Evolutionary conservation across 148 eudicot genomes (phyloP).

Genomic region (Heliamphora exappendiculata): DNA sequence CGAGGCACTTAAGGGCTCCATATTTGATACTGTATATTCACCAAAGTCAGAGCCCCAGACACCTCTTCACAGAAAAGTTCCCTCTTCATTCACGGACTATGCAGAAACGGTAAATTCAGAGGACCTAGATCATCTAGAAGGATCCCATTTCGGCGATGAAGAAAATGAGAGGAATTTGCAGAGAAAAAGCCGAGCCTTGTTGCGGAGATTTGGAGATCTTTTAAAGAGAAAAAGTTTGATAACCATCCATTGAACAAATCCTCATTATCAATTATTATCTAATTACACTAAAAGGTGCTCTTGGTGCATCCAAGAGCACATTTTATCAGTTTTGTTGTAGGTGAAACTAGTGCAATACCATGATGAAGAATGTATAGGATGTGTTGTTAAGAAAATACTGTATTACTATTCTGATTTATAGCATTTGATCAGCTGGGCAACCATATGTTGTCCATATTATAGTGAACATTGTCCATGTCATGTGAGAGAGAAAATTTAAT

Average conservation of each 20-base stretch:
- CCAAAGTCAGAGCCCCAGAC: constrained; percentile 27
- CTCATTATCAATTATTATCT: not conserved
- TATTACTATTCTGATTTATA: too few relatives aligned
- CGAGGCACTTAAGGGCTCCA: constrained; percentile 61
- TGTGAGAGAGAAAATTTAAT: not conserved
- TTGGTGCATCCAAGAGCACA: not conserved
- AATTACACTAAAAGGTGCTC: not conserved
- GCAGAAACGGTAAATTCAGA: constrained; percentile 28
- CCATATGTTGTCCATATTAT: too few relatives aligned
- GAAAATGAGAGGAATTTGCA: constrained; percentile 27
- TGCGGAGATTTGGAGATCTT: constrained; percentile 56
- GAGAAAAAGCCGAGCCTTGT: constrained; percentile 38
- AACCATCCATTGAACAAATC: not conserved
- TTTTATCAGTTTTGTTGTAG: not conserved
- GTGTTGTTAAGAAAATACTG: not conserved
- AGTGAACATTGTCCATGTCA: not conserved
- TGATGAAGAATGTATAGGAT: not conserved
- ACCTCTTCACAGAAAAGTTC: constrained; percentile 21
- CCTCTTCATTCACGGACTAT: constrained; percentile 26
- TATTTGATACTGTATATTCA: constrained; percentile 47
- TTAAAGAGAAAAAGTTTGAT: constrained; percentile 27
- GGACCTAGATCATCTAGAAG: constrained; percentile 31
- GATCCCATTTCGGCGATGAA: constrained; percentile 31
- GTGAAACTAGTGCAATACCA: not conserved
- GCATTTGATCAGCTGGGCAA: not conserved